These are phyloP conservation scores for Pseudoscleropodium purum DNA, from an alignment of 225 moss, liverwort and hornwort genomes.

Conservation along the genomic window DNA sequence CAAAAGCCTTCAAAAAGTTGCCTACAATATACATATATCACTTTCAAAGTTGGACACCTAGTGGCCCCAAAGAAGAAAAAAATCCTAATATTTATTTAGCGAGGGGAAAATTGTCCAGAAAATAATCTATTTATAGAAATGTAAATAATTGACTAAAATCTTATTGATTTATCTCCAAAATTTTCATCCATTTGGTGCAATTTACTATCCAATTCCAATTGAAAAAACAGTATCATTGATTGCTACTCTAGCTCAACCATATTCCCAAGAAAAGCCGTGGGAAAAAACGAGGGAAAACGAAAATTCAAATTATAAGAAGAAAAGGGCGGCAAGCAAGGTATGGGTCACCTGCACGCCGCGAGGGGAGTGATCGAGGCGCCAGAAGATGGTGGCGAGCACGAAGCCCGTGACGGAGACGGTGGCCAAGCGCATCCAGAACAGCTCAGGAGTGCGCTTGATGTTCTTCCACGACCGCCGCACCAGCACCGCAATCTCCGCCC, in stretches of 20 bases:
- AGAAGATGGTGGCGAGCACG: conserved; percentile 79
- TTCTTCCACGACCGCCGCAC: conserved; percentile 64
- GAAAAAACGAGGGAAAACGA: background rate
- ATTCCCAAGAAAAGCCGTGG: background rate
- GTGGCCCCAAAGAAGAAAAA: background rate
- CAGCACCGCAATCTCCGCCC: conserved; percentile 57
- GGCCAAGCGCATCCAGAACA: conserved; percentile 64
- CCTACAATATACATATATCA: background rate
- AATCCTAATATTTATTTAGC: background rate
- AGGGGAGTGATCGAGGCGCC: conserved; percentile 70
- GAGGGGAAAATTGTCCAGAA: background rate
- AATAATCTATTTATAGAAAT: background rate
- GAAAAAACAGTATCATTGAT: background rate
- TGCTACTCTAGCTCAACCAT: background rate
- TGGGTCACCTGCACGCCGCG: conserved; percentile 51
- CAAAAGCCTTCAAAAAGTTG: background rate
- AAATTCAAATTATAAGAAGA: background rate
- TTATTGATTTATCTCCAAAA: background rate
- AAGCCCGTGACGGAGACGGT: conserved; percentile 60
- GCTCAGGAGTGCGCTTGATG: conserved; percentile 66
- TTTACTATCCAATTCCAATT: background rate
- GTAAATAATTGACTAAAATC: background rate
- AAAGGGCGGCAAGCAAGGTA: background rate
- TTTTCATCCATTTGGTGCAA: background rate
- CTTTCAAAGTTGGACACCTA: background rate